Conservation (phyloP, 2,329 filamentous ascomycete genomes). For the Neonectria coccinea region DNA sequence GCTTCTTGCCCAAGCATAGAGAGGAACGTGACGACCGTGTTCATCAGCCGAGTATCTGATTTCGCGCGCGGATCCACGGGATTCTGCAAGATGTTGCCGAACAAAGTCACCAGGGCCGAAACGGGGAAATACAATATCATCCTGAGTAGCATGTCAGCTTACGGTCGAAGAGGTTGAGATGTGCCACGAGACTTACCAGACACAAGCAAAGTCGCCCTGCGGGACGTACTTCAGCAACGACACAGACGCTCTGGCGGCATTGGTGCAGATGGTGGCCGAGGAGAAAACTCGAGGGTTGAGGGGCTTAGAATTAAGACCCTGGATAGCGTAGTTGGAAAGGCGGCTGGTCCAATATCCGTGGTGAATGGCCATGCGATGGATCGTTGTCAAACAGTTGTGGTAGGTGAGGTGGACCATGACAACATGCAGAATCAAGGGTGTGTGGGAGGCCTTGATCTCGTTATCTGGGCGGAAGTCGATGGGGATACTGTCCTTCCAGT, state of each 20-base stretch:
- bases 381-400: slow-evolving; percentile 97
- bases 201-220: slow-evolving; percentile 92
- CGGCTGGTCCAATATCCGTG: slow-evolving; percentile 98
- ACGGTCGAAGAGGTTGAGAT: background rate
- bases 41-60: slow-evolving; percentile 92
- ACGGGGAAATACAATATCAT: slow-evolving; percentile 97
- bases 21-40: slow-evolving; percentile 90
- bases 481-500: slow-evolving; percentile 96
- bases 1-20: slow-evolving; percentile 90
- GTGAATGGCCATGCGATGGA: slow-evolving; percentile 98
- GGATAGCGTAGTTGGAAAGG: slow-evolving; percentile 93
- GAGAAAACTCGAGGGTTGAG: slow-evolving; percentile 95
- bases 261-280: slow-evolving; percentile 91
- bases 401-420: slow-evolving; percentile 96
- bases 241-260: slow-evolving; percentile 91
- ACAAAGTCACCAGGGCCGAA: slow-evolving; percentile 92
- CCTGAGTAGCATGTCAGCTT: slow-evolving; percentile 59
- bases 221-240: slow-evolving; percentile 96
- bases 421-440: slow-evolving; percentile 92
- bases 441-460: slow-evolving; percentile 93
- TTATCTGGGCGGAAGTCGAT: slow-evolving; percentile 97
- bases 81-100: slow-evolving; percentile 96
- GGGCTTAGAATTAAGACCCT: slow-evolving; percentile 89
- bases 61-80: slow-evolving; percentile 89
- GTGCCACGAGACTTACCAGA: slow-evolving; percentile 76